A percentile compares a stretch with the other conserved stretches of the same genome.
phyloP scores from a whole-genome alignment of 1,139 yeast species.

The Candida smagusa region DNA sequence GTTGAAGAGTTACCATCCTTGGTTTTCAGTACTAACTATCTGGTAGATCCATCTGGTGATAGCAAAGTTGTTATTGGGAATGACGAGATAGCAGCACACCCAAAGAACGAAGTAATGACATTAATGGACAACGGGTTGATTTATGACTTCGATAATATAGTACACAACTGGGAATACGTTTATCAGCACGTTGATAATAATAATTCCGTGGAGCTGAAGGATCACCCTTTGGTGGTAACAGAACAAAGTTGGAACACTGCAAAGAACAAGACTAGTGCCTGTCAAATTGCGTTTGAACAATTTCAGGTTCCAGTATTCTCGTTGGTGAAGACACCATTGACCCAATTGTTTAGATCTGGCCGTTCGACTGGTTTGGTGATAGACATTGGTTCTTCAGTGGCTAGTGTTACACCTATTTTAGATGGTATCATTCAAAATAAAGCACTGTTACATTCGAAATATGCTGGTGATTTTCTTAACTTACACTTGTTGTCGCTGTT shows the following conservation, averaged over 20 bases:
- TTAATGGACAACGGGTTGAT: slow-evolving; percentile 62
- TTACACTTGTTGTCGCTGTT: slow-evolving; percentile 47
- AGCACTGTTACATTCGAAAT: slow-evolving; percentile 57
- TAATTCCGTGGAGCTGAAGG: slow-evolving; percentile 43
- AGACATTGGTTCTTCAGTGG: slow-evolving; percentile 61
- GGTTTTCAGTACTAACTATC: slow-evolving; percentile 56
- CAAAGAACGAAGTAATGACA: slow-evolving; percentile 55
- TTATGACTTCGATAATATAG: slow-evolving; percentile 62
- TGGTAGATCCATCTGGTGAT: slow-evolving; percentile 10
- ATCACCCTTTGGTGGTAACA: slow-evolving; percentile 62
- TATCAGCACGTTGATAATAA: slow-evolving; percentile 48
- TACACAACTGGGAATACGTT: slow-evolving; percentile 57
- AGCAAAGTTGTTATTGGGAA: slow-evolving; percentile 39
- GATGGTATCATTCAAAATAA: slow-evolving; percentile 67
- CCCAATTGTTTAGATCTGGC: slow-evolving; percentile 67
- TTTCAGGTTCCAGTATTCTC: slow-evolving; percentile 66
- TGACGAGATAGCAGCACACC: slow-evolving; percentile 45
- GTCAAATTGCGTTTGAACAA: slow-evolving; percentile 63
- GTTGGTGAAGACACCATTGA: slow-evolving; percentile 65
- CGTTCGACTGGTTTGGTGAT: slow-evolving; percentile 65
- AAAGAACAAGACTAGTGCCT: slow-evolving; percentile 48
- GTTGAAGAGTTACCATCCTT: slow-evolving; percentile 61
- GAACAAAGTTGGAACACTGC: slow-evolving; percentile 62
- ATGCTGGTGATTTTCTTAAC: slow-evolving; percentile 69
- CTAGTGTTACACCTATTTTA: slow-evolving; percentile 65